Conservation (phyloP, 306 rosid species). For the Ochetophila trinervis region DNA sequence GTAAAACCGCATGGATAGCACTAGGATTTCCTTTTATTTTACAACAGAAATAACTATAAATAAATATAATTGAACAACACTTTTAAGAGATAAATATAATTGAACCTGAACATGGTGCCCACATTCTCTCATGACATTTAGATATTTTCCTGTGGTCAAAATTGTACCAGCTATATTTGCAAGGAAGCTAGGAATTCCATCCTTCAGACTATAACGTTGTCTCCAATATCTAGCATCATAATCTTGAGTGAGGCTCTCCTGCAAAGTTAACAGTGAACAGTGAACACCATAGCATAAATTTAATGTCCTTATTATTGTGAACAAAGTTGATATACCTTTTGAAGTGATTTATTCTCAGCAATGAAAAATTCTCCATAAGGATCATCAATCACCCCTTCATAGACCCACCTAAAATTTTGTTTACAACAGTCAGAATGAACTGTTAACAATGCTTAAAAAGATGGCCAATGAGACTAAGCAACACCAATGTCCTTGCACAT, state of each 20-base stretch:
- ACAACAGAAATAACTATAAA: conserved; percentile 10
- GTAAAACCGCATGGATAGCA: conserved; percentile 2
- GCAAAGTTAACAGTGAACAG: conserved; percentile 22
- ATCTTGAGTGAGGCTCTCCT: conserved; percentile 96
- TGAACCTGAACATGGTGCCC: conserved; percentile 96
- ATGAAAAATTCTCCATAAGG: conserved; percentile 95
- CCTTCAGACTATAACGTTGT: conserved; percentile 93
- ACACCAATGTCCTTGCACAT: neutral
- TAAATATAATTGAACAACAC: neutral
- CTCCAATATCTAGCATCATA: conserved; percentile 91
- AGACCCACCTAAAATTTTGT: conserved; percentile 73
- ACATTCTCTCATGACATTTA: conserved; percentile 97
- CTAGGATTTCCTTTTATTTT: neutral
- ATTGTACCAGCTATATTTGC: conserved; percentile 75
- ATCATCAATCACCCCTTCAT: conserved; percentile 96
- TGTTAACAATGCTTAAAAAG: conserved; percentile 1
- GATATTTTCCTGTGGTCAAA: conserved; percentile 95
- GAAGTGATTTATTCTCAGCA: conserved; percentile 85
- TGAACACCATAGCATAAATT: conserved; percentile 29
- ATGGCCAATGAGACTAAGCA: neutral
- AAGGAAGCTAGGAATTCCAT: conserved; percentile 95
- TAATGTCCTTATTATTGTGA: conserved; percentile 16
- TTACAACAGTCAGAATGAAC: conserved; percentile 23
- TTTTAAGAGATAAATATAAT: conserved; percentile 12
- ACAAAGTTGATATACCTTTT: conserved; percentile 49